Percentiles rank a stretch among this genome's conserved stretches.
phyloP scores from a whole-genome alignment of 768 basidiomycete genomes.

The Harrya chromipes region DNA sequence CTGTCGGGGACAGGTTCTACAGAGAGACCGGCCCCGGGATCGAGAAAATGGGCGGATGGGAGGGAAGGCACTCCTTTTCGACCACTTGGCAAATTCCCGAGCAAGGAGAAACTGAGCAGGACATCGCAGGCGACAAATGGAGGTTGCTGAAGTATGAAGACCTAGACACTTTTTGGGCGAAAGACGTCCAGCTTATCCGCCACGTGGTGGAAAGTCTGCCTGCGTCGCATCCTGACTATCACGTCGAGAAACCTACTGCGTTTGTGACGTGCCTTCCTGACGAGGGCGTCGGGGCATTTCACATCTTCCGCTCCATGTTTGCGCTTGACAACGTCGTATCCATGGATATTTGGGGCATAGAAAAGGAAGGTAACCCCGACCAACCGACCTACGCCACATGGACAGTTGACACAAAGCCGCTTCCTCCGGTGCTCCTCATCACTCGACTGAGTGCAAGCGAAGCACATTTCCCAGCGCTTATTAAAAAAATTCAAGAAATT shows the following conservation, averaged over 20 bases:
- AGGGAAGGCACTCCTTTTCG: constrained; percentile 32
- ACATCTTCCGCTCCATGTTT: constrained; percentile 33
- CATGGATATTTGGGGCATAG: constrained; percentile 19
- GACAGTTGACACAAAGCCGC: constrained; percentile 38
- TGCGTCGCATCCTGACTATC: constrained; percentile 4
- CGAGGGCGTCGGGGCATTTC: constrained; percentile 45
- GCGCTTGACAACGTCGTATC: constrained; percentile 9
- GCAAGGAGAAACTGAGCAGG: constrained; percentile 1
- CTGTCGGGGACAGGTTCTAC: constrained; percentile 49
- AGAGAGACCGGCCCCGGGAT: constrained; percentile 35
- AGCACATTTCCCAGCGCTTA: constrained; percentile 33
- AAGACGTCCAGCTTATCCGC: constrained; percentile 40
- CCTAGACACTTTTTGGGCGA: constrained; percentile 36
- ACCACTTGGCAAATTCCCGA: constrained; percentile 39
- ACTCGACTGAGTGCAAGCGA: constrained; percentile 40
- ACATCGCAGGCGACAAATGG: constrained; percentile 6
- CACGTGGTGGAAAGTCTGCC: constrained; percentile 23
- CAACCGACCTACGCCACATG: constrained; percentile 39
- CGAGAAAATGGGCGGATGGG: constrained; percentile 42
- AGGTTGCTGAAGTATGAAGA: constrained; percentile 36
- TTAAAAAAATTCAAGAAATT: constrained; percentile 33
- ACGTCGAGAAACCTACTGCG: constrained; percentile 12
- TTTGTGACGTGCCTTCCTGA: constrained; percentile 42
- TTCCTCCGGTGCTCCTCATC: constrained; percentile 37
- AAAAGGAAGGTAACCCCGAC: constrained; percentile 6